phyloP scores from a whole-genome alignment of 1,139 yeast species.

The Hansenula sp. region DNA sequence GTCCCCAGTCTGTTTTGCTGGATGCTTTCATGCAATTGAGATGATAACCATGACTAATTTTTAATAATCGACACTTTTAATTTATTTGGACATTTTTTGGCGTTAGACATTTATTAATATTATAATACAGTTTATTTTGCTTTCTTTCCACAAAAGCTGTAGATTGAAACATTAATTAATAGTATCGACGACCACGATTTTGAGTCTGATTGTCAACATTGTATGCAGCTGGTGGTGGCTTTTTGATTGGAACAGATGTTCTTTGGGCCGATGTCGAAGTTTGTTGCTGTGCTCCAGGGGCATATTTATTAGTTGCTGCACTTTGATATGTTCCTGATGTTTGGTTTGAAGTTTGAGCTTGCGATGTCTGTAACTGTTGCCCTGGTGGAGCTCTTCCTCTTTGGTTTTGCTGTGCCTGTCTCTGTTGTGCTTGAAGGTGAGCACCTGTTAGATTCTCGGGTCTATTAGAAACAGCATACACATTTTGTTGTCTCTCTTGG shows the following conservation, averaged over 20 bases:
- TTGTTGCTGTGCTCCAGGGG: no score
- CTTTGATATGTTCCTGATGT: background rate
- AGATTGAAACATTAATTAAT: no score
- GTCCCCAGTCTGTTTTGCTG: conserved; percentile 57
- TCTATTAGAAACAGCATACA: background rate
- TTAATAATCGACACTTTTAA: no score
- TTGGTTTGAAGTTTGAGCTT: background rate
- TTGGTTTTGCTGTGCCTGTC: background rate
- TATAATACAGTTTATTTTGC: background rate
- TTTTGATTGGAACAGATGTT: no score
- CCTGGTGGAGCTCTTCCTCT: background rate
- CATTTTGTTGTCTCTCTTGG: conserved; percentile 3
- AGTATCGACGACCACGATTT: no score
- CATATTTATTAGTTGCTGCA: background rate
- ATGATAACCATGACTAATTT: conserved; percentile 24
- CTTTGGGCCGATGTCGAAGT: no score
- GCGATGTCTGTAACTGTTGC: background rate
- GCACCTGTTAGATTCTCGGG: background rate
- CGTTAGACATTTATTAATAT: background rate
- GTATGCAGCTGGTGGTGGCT: no score
- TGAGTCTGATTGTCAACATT: no score
- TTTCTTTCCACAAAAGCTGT: no score
- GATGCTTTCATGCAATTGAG: conserved; percentile 80
- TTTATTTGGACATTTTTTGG: background rate
- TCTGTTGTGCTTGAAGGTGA: background rate